phyloP scores from a whole-genome alignment of 2,329 filamentous ascomycete genomes.

The Penicillium sumatraense region DNA sequence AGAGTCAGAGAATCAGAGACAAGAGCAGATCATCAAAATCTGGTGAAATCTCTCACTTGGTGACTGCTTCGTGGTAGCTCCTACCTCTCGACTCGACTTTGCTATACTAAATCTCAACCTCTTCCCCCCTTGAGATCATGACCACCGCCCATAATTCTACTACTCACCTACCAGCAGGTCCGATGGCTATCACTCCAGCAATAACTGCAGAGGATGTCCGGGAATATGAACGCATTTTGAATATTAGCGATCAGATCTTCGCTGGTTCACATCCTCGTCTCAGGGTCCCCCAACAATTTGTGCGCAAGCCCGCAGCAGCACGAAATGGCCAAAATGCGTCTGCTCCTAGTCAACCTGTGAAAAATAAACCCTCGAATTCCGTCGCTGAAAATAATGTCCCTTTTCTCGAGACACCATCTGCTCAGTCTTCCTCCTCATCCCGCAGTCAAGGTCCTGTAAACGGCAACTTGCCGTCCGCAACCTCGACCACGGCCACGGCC shows the following conservation, averaged over 20 bases:
- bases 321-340: conserved; percentile 40
- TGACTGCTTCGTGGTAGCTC: background rate
- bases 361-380: conserved; percentile 12
- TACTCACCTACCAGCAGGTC: conserved; percentile 38
- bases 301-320: conserved; percentile 44
- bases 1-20: background rate
- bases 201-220: conserved; percentile 60
- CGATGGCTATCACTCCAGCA: conserved; percentile 30
- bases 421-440: conserved; percentile 25
- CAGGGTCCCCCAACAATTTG: conserved; percentile 60
- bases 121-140: conserved; percentile 33
- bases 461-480: conserved; percentile 27
- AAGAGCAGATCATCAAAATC: too few relatives aligned
- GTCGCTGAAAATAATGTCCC: conserved; percentile 19
- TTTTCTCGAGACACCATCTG: background rate
- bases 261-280: conserved; percentile 69
- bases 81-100: too few relatives aligned
- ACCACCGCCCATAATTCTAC: conserved; percentile 32
- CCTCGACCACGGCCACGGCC: too few relatives aligned
- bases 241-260: conserved; percentile 78
- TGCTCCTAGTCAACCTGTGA: conserved; percentile 34
- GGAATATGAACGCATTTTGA: conserved; percentile 80
- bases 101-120: conserved; percentile 10
- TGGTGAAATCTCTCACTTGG: too few relatives aligned
- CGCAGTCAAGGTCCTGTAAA: conserved; percentile 22